Conservation (phyloP, 2,329 filamentous ascomycete genomes). For the Alternaria triticina region DNA sequence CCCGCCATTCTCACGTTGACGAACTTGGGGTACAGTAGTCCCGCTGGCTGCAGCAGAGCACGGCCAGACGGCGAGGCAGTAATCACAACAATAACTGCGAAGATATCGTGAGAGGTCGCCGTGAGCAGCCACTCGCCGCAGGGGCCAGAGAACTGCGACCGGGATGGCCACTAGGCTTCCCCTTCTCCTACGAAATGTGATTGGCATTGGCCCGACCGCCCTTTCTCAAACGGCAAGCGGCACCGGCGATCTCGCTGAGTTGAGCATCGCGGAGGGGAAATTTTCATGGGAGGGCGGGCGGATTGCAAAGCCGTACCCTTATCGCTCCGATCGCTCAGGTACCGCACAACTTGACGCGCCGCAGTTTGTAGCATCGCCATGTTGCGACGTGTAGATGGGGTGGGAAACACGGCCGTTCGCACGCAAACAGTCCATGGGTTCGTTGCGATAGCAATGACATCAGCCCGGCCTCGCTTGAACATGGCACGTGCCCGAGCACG, state of each 20-base stretch:
- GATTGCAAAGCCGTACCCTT: conserved; percentile 16
- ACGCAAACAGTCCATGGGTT: conserved; percentile 7
- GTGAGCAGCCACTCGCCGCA: conserved; percentile 12
- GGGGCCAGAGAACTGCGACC: conserved; percentile 22
- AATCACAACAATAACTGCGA: neutral
- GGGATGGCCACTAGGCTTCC: conserved; percentile 18
- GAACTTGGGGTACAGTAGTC: conserved; percentile 3
- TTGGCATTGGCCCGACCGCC: conserved; percentile 33
- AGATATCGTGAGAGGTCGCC: conserved; percentile 23
- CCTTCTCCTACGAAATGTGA: conserved; percentile 7
- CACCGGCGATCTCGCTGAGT: conserved; percentile 27
- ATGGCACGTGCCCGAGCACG: conserved; percentile 13
- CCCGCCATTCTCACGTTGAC: neutral
- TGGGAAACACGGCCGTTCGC: conserved; percentile 5
- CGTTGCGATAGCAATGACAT: conserved; percentile 20
- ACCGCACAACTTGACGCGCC: conserved; percentile 7
- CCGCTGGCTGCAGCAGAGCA: conserved; percentile 6
- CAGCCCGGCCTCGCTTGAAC: conserved; percentile 14
- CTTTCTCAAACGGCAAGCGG: conserved; percentile 31
- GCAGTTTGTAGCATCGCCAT: neutral
- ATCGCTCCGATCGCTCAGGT: conserved; percentile 30
- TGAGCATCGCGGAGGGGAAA: conserved; percentile 25
- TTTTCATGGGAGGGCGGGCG: conserved; percentile 27
- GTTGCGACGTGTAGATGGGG: neutral
- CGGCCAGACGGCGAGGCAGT: conserved; percentile 11